Percentiles rank a stretch among this genome's conserved stretches.
phyloP scores from a whole-genome alignment of 305 asterid species.

The Plantago lanceolata region DNA sequence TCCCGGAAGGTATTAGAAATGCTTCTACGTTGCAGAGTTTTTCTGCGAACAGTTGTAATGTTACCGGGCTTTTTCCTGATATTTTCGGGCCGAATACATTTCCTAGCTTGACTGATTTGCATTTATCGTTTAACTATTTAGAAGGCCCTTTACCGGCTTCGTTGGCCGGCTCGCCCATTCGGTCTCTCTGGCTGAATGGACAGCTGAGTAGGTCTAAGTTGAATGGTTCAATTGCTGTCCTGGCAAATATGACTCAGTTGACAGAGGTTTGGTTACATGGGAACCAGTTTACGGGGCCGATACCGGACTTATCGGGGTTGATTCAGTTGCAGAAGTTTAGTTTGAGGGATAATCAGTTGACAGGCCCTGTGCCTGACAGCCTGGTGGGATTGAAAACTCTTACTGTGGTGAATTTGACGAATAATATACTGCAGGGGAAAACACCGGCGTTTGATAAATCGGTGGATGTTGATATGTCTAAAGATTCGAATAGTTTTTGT shows the following conservation, averaged over 20 bases:
- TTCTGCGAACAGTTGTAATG: conserved; percentile 51
- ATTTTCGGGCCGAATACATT: conserved; percentile 39
- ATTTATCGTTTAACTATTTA: conserved; percentile 49
- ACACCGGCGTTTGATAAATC: conserved; percentile 46
- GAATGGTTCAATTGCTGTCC: conserved; percentile 55
- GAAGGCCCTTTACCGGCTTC: conserved; percentile 64
- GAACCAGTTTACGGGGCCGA: conserved; percentile 58
- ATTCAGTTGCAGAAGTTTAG: conserved; percentile 41
- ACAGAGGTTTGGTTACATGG: conserved; percentile 59
- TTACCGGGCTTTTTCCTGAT: conserved; percentile 59
- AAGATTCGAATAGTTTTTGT: conserved; percentile 54
- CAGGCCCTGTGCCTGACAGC: conserved; percentile 76
- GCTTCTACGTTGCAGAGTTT: conserved; percentile 43
- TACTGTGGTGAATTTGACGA: conserved; percentile 53
- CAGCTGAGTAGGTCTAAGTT: conserved; percentile 36
- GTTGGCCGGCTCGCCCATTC: conserved; percentile 49
- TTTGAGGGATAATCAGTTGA: conserved; percentile 61
- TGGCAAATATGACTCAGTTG: conserved; percentile 61
- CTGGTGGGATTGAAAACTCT: conserved; percentile 41
- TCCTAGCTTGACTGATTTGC: conserved; percentile 38
- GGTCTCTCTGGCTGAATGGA: conserved; percentile 70
- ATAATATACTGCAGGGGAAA: conserved; percentile 69
- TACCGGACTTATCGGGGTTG: conserved; percentile 67
- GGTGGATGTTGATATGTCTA: conserved; percentile 40
- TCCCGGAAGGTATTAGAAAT: conserved; percentile 47